A percentile compares a stretch with the other conserved stretches of the same genome.
phyloP scores from a whole-genome alignment of 2,329 filamentous ascomycete genomes.

The Penicillium sp. region DNA sequence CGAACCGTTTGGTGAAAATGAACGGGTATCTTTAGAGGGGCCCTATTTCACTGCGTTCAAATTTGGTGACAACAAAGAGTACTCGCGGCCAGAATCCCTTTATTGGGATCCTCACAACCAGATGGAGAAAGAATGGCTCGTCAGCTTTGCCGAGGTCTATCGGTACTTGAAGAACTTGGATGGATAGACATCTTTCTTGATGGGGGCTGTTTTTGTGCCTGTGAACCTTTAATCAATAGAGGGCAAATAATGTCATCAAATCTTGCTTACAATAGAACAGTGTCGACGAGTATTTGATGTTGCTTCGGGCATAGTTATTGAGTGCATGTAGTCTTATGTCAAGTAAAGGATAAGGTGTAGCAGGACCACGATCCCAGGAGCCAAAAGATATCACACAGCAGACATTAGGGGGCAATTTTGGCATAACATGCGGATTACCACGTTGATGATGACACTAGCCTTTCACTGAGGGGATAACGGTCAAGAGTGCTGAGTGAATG shows the following conservation, averaged over 20 bases:
- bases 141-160: conserved; percentile 16
- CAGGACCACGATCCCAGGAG: neutral
- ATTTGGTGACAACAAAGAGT: neutral
- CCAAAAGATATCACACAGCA: neutral
- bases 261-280: neutral
- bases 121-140: conserved; percentile 20
- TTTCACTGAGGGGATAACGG: neutral
- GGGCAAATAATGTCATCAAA: neutral
- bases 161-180: conserved; percentile 5
- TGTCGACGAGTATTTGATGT: neutral
- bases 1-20: neutral
- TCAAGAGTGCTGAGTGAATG: neutral
- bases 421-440: neutral
- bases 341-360: neutral
- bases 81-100: neutral
- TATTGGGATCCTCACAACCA: conserved; percentile 15
- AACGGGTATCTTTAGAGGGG: neutral
- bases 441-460: neutral
- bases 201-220: neutral
- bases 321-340: neutral
- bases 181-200: neutral
- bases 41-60: conserved; percentile 5
- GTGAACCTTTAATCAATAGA: neutral
- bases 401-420: neutral
- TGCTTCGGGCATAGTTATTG: neutral